Conservation (phyloP, 345 rosid genomes). For the Aegle marmelos region DNA sequence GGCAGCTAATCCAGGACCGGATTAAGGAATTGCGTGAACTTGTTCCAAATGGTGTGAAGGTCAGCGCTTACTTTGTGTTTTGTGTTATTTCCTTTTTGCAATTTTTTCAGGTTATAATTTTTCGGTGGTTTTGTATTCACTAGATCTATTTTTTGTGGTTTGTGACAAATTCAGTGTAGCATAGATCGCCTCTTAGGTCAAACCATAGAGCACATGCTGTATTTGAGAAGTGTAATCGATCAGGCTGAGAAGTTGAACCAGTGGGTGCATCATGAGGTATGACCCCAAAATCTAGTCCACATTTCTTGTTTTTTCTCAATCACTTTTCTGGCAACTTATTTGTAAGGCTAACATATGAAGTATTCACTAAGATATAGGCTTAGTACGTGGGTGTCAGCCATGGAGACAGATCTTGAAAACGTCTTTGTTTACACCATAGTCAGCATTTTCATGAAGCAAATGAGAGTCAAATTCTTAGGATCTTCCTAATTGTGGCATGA, state of each 20-base stretch:
- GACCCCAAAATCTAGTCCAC: neutral
- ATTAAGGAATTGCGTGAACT: conserved; percentile 64
- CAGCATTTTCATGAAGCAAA: neutral
- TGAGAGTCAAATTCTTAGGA: too few species aligned
- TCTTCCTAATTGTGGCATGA: too few species aligned
- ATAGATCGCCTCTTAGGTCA: conserved; percentile 60
- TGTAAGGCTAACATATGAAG: too few species aligned
- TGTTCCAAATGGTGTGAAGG: conserved; percentile 61
- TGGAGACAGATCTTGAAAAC: neutral
- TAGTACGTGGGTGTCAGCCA: neutral
- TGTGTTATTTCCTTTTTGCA: neutral
- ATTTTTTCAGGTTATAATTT: neutral
- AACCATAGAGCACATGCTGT: conserved; percentile 58
- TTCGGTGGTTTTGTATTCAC: neutral
- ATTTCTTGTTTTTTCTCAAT: neutral
- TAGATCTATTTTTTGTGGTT: neutral
- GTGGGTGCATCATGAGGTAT: conserved; percentile 51
- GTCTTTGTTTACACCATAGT: neutral
- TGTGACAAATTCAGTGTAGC: conserved; percentile 54
- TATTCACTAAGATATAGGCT: too few species aligned
- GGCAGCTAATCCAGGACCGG: conserved; percentile 70
- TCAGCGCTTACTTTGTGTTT: conserved; percentile 14
- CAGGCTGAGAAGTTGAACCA: conserved; percentile 54
- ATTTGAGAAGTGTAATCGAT: conserved; percentile 44
- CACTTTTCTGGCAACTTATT: neutral